Evolutionary conservation across 2,329 filamentous ascomycete species (phyloP), one percentile per base, ranked within the genome.

Genomic region (Fusarium longipes): DNA sequence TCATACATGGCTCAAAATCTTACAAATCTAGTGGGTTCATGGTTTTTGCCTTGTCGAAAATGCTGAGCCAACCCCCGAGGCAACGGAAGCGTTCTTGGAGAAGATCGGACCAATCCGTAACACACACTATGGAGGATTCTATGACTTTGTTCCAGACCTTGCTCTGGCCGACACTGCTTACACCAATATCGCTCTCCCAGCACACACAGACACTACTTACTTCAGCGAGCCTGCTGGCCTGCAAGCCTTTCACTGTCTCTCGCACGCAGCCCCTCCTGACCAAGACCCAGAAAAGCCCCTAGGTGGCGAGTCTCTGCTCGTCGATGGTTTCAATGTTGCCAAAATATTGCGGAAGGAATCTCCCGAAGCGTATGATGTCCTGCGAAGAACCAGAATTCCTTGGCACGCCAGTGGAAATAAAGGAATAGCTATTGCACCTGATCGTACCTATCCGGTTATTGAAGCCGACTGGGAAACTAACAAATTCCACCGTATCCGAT

Each of bases 201-300:
- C 92, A 1, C 96, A 99, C 78, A 98, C 95, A 2, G 96, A 99
- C 79, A 98, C 88, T 8, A 97, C 95, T 1, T 98, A 99, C 79
- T 98, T 98, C 80, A 93, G 89, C 22, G 95, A 98, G 66, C 95
- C 96, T 0, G 90, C 92, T 3, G 93, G 95, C 11, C 85, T 99
- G 32, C 96, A 99, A 77, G 89, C 96, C 25, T 96, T 99, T 78
- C 96, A 99, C 75, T 83, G 97, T 44, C 86, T 98, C 27, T 96
- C 92, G 0, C 90, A 89, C 9, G 79, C 84, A 3, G 86, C 88
- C 22, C 77, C 77, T 5, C 70, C 73, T 1, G 73, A 73, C n/a
- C 65, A 59, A 17, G 57, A 65, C n/a, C 62, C 69, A 57, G 78
- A 70, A 15, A 74, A 76, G 2, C 73, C 63, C 2, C 70, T 82